Evolutionary conservation across 2,329 filamentous ascomycete genomes (phyloP).

Genomic region (Paracorniculantispora psalliotae): DNA sequence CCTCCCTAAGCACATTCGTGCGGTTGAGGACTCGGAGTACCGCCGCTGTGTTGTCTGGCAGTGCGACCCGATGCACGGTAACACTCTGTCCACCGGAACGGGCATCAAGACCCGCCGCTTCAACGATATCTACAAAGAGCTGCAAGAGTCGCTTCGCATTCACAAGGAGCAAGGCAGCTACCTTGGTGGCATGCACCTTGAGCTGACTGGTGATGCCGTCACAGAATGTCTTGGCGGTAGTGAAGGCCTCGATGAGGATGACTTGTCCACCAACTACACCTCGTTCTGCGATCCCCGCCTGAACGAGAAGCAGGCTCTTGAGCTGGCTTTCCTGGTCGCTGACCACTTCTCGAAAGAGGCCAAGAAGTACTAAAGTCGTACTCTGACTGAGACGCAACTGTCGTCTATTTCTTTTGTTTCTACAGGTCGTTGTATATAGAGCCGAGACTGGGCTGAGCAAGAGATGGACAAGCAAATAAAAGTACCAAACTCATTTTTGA

Average conservation of each 20-base stretch:
- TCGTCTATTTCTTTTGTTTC: not conserved
- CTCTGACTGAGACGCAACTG: not conserved
- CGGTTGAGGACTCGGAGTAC: slow-evolving; percentile 75
- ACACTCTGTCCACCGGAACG: slow-evolving; percentile 61
- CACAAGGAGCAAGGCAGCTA: slow-evolving; percentile 81
- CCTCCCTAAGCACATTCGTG: slow-evolving; percentile 80
- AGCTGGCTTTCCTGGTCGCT: slow-evolving; percentile 89
- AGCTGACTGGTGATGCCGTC: slow-evolving; percentile 91
- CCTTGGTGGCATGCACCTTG: slow-evolving; percentile 89
- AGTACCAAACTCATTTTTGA: not conserved
- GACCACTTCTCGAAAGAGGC: slow-evolving; percentile 59
- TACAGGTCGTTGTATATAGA: slow-evolving; percentile 6
- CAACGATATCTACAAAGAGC: slow-evolving; percentile 81
- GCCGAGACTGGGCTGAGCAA: slow-evolving; percentile 5
- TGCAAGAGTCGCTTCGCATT: slow-evolving; percentile 76
- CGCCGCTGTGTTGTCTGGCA: slow-evolving; percentile 77
- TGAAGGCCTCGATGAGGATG: slow-evolving; percentile 79
- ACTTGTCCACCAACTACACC: slow-evolving; percentile 85
- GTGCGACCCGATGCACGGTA: slow-evolving; percentile 98
- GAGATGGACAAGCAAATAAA: not conserved
- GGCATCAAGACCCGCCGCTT: slow-evolving; percentile 94
- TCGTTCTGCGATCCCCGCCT: slow-evolving; percentile 92
- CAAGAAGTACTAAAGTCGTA: slow-evolving; percentile 14
- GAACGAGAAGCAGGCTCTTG: slow-evolving; percentile 96
- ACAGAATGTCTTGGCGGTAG: slow-evolving; percentile 94